These are phyloP conservation scores for Rhizopogon roseolus DNA, from an alignment of 768 basidiomycete species.

Conservation along the genomic window DNA sequence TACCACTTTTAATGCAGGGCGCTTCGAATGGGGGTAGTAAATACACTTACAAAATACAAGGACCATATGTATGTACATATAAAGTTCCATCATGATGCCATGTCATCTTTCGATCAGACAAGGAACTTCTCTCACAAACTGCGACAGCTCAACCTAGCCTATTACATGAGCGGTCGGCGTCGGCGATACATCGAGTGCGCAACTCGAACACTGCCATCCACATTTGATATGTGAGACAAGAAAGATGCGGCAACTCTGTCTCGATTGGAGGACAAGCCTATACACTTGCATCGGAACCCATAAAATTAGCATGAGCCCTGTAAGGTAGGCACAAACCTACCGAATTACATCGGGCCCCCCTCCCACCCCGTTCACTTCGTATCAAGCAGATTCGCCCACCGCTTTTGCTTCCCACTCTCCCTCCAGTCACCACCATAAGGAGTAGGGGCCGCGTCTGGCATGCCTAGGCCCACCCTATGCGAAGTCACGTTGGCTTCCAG, in stretches of 20 bases:
- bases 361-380: background rate
- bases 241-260: background rate
- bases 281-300: background rate
- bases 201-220: background rate
- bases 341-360: background rate
- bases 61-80: background rate
- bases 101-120: conserved; percentile 4
- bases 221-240: background rate
- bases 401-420: conserved; percentile 34
- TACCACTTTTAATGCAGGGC: too few species aligned
- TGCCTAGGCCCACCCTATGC: conserved; percentile 55
- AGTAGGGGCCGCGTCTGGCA: conserved; percentile 21
- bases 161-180: background rate
- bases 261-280: background rate
- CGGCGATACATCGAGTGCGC: background rate
- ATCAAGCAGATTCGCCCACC: conserved; percentile 26
- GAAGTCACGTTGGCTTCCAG: conserved; percentile 40
- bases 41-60: background rate
- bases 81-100: background rate
- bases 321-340: background rate
- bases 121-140: background rate
- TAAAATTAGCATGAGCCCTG: background rate
- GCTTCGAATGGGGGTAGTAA: too few species aligned
- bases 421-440: conserved; percentile 29
- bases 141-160: background rate